Percentiles rank a stretch among this genome's conserved stretches.
These are phyloP conservation scores for Orbilia brochopaga DNA, from an alignment of 2,329 filamentous ascomycete species.

Conservation along the genomic window DNA sequence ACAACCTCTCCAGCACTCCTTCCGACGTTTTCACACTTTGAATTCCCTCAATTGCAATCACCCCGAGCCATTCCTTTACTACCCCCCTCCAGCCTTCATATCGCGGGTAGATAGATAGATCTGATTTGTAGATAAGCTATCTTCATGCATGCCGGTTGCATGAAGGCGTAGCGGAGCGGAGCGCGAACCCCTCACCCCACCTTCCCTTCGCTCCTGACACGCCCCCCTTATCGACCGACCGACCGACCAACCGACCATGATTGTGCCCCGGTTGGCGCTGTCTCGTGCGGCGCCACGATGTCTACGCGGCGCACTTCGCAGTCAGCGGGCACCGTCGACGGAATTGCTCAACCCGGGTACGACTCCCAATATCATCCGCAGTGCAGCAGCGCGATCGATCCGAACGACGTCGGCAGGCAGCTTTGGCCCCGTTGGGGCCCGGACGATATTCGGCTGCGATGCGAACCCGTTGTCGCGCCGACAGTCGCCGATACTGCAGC, in stretches of 20 bases:
- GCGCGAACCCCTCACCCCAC: slow-evolving; percentile 35
- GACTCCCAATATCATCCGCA: slow-evolving; percentile 12
- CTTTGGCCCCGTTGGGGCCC: slow-evolving; percentile 7
- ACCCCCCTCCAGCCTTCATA: background rate
- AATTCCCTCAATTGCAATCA: background rate
- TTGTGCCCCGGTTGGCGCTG: slow-evolving; percentile 31
- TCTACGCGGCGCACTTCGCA: slow-evolving; percentile 41
- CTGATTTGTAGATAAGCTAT: background rate
- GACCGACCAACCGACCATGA: slow-evolving; percentile 23
- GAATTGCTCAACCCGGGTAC: slow-evolving; percentile 24
- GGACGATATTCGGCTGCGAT: slow-evolving; percentile 18
- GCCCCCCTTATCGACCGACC: slow-evolving; percentile 27
- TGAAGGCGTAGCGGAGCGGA: slow-evolving; percentile 37
- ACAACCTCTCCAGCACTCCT: background rate
- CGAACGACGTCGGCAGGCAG: slow-evolving; percentile 12
- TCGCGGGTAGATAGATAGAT: background rate
- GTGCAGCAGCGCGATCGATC: slow-evolving; percentile 16
- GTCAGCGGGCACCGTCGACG: slow-evolving; percentile 21
- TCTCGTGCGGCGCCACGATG: slow-evolving; percentile 45
- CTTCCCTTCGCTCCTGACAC: background rate
- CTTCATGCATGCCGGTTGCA: slow-evolving; percentile 35
- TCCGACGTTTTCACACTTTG: too few species aligned
- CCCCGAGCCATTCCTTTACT: background rate
- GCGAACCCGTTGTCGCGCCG: slow-evolving; percentile 14
- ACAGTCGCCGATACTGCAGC: slow-evolving; percentile 25